Percentiles rank a stretch among this genome's conserved stretches.
These are phyloP conservation scores for Phytophthora aleatoria DNA, from an alignment of 352 stramenopile species.

Conservation along the genomic window DNA sequence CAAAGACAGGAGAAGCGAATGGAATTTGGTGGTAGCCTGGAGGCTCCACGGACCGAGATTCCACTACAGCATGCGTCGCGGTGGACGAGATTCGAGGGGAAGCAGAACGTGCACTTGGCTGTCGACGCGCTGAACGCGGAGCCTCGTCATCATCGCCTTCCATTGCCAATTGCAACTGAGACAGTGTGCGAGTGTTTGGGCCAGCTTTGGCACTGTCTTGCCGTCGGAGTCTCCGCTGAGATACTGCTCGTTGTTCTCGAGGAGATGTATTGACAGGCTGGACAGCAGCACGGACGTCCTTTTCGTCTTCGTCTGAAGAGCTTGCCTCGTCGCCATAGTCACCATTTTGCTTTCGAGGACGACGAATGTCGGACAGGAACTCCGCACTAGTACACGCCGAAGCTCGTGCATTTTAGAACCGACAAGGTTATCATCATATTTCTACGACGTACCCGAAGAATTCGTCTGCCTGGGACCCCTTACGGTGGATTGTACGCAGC, in stretches of 20 bases:
- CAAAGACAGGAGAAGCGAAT: conserved; percentile 63
- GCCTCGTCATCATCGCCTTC: conserved; percentile 22
- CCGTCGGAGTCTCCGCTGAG: conserved; percentile 13
- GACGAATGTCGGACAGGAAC: conserved; percentile 56
- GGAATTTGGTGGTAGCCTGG: conserved; percentile 45
- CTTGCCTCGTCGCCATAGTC: conserved; percentile 31
- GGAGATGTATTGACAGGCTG: conserved; percentile 16
- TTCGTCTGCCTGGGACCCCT: conserved; percentile 67
- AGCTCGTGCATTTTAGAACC: not conserved
- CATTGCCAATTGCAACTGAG: conserved; percentile 29
- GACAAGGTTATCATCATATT: not conserved
- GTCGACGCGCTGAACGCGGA: conserved; percentile 13
- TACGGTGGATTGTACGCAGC: conserved; percentile 69
- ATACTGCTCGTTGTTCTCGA: conserved; percentile 9
- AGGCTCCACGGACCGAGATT: conserved; percentile 6
- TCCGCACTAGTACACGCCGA: conserved; percentile 37
- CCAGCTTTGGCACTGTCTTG: conserved; percentile 14
- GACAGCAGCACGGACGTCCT: conserved; percentile 11
- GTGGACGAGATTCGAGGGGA: conserved; percentile 14
- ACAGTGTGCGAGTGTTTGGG: conserved; percentile 30
- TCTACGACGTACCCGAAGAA: conserved; percentile 54
- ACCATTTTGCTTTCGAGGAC: conserved; percentile 15
- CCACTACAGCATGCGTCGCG: conserved; percentile 4
- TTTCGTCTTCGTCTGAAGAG: conserved; percentile 8
- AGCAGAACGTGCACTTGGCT: conserved; percentile 13